A percentile compares a stretch with the other conserved stretches of the same genome.
phyloP scores from a whole-genome alignment of 2,329 filamentous ascomycete genomes.

The Curvularia lunata region DNA sequence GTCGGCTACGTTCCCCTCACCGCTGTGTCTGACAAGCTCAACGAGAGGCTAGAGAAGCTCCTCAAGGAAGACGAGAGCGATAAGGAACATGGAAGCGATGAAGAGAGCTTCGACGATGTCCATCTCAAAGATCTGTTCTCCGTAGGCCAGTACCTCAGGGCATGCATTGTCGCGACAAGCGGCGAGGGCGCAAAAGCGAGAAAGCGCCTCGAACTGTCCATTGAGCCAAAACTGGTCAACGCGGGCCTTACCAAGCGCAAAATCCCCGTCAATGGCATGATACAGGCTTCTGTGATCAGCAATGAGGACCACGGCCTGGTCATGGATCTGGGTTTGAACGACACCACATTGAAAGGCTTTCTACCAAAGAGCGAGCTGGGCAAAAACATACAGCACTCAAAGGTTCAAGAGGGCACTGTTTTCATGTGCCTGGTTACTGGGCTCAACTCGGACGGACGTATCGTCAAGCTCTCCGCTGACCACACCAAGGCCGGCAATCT shows the following conservation, averaged over 20 bases:
- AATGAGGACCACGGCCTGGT: slow-evolving; percentile 96
- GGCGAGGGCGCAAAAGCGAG: slow-evolving; percentile 73
- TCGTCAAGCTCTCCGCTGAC: slow-evolving; percentile 83
- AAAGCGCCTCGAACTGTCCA: slow-evolving; percentile 84
- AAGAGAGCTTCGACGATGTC: slow-evolving; percentile 61
- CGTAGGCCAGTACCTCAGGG: slow-evolving; percentile 86
- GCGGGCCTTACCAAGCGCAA: slow-evolving; percentile 74
- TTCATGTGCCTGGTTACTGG: slow-evolving; percentile 82
- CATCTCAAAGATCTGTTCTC: slow-evolving; percentile 78
- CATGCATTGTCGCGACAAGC: slow-evolving; percentile 78
- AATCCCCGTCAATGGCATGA: slow-evolving; percentile 73
- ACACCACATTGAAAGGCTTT: slow-evolving; percentile 76
- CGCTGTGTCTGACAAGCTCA: slow-evolving; percentile 84
- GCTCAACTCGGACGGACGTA: slow-evolving; percentile 77
- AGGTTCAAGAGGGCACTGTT: slow-evolving; percentile 81
- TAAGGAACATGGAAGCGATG: slow-evolving; percentile 60
- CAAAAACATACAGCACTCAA: slow-evolving; percentile 65
- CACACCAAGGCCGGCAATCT: slow-evolving; percentile 71
- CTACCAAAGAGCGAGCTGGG: slow-evolving; percentile 84
- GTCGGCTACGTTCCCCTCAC: slow-evolving; percentile 88
- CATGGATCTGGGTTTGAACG: slow-evolving; percentile 85
- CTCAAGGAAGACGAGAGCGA: slow-evolving; percentile 67
- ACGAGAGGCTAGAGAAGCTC: slow-evolving; percentile 72
- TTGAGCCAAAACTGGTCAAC: slow-evolving; percentile 81
- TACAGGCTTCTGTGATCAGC: slow-evolving; percentile 88